Evolutionary conservation across 1,284 basidiomycete genomes (phyloP).

Genomic region (Ustilago esculenta): DNA sequence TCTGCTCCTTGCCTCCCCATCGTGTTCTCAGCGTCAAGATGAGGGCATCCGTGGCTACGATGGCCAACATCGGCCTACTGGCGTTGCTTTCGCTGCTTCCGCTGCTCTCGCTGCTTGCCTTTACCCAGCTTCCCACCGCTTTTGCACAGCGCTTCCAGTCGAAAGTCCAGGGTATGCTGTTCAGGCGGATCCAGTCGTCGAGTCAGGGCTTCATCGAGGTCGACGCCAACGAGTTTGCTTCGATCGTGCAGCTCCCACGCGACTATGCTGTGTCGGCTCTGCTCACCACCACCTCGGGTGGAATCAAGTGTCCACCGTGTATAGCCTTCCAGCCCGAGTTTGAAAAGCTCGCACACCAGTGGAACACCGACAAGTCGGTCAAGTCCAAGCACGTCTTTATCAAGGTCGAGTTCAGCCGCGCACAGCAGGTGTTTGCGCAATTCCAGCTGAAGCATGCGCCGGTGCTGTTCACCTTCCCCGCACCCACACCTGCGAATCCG

Average conservation of each 20-base stretch:
- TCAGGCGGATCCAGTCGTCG: conserved; percentile 27
- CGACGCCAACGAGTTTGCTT: conserved; percentile 23
- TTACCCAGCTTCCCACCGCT: conserved; percentile 4
- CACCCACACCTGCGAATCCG: conserved; percentile 19
- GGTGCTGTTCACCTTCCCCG: conserved; percentile 52
- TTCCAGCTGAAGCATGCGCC: conserved; percentile 56
- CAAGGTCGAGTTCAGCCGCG: conserved; percentile 52
- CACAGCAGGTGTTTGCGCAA: conserved; percentile 48
- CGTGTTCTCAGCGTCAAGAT: conserved; percentile 8
- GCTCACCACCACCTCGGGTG: conserved; percentile 45
- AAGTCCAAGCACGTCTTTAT: conserved; percentile 50
- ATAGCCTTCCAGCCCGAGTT: conserved; percentile 54
- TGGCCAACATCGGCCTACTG: conserved; percentile 13
- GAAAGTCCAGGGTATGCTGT: conserved; percentile 21
- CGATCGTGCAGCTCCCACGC: conserved; percentile 19
- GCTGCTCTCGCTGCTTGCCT: conserved; percentile 20
- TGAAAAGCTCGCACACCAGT: conserved; percentile 46
- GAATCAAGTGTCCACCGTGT: conserved; percentile 56
- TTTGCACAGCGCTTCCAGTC: conserved; percentile 12
- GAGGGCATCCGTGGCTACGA: conserved; percentile 4
- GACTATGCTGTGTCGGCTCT: conserved; percentile 51
- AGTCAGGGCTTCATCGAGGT: conserved; percentile 31
- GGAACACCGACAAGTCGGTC: conserved; percentile 34
- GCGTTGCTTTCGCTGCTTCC: conserved; percentile 22
- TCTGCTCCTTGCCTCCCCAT: too few species aligned